A percentile compares a stretch with the other conserved stretches of the same genome.
Conservation (phyloP, 2,329 filamentous ascomycete species). For the Cryphonectria nitschkei region DNA sequence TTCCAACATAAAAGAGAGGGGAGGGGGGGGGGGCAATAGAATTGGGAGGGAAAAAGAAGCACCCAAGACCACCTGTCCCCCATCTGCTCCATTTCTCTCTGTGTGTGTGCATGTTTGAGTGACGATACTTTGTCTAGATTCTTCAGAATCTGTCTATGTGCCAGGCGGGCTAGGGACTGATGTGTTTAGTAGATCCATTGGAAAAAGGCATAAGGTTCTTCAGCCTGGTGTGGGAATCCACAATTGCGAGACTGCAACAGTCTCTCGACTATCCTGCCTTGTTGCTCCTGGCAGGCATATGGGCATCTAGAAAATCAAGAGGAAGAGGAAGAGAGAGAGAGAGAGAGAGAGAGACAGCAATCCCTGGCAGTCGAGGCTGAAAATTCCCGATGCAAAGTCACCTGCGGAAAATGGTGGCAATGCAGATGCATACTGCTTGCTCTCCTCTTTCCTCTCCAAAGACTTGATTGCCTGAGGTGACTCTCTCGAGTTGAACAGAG, state of each 20-base stretch:
- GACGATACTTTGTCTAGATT: conserved; percentile 23
- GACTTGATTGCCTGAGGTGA: neutral
- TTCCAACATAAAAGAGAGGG: neutral
- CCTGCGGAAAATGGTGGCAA: neutral
- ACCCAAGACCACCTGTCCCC: neutral
- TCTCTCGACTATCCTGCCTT: neutral
- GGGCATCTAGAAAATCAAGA: neutral
- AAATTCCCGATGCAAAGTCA: neutral
- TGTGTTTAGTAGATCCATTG: conserved; percentile 22
- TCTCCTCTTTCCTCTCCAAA: neutral
- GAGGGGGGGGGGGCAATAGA: too few relatives aligned
- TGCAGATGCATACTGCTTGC: neutral
- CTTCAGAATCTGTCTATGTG: conserved; percentile 3
- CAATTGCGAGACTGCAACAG: neutral
- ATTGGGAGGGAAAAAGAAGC: too few relatives aligned
- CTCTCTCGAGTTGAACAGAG: neutral
- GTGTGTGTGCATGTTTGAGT: conserved; percentile 1
- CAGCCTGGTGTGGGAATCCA: conserved; percentile 7
- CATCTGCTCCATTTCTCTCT: conserved; percentile 15
- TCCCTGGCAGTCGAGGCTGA: neutral
- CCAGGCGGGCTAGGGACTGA: neutral
- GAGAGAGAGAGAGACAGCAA: too few relatives aligned
- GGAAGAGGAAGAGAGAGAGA: neutral
- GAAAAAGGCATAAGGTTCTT: neutral
- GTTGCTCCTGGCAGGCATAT: neutral